A percentile compares a stretch with the other conserved stretches of the same genome.
Evolutionary conservation across 805 yeast genomes (phyloP).

Genomic region (Candida endomychidarum): DNA sequence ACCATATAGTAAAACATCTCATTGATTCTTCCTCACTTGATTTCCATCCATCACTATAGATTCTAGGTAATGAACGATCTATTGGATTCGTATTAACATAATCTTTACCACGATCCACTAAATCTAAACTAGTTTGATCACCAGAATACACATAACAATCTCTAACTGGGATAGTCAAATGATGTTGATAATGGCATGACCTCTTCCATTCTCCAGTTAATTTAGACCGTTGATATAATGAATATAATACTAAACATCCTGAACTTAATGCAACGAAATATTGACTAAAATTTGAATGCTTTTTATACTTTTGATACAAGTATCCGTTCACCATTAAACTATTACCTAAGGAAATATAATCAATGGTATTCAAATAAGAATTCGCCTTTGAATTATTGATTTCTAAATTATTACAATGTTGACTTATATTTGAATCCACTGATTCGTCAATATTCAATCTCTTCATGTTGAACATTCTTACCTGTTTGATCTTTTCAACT

Average conservation of each 20-base stretch:
- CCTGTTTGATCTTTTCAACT: slow-evolving; percentile 28
- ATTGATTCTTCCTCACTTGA: slow-evolving; percentile 75
- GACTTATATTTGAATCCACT: slow-evolving; percentile 54
- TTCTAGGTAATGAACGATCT: slow-evolving; percentile 60
- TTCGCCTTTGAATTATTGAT: slow-evolving; percentile 59
- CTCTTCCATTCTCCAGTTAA: slow-evolving; percentile 47
- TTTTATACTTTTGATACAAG: slow-evolving; percentile 67
- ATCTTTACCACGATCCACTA: slow-evolving; percentile 48
- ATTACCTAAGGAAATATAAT: slow-evolving; percentile 57
- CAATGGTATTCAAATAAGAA: slow-evolving; percentile 52
- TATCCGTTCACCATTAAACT: slow-evolving; percentile 64
- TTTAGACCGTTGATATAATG: slow-evolving; percentile 47
- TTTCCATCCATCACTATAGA: slow-evolving; percentile 81
- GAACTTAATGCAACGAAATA: slow-evolving; percentile 67
- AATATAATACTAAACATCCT: slow-evolving; percentile 62
- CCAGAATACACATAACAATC: slow-evolving; percentile 81
- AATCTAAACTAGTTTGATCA: slow-evolving; percentile 53
- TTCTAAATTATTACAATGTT: slow-evolving; percentile 37
- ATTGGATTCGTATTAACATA: slow-evolving; percentile 54
- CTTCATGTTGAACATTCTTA: slow-evolving; percentile 47
- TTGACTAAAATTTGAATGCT: slow-evolving; percentile 63
- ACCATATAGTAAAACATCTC: slow-evolving; percentile 84
- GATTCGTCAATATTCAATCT: slow-evolving; percentile 53
- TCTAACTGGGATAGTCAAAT: slow-evolving; percentile 58
- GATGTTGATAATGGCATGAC: slow-evolving; percentile 49